Conservation (phyloP, 1,284 basidiomycete genomes). For the Sphagnurus paluster region DNA sequence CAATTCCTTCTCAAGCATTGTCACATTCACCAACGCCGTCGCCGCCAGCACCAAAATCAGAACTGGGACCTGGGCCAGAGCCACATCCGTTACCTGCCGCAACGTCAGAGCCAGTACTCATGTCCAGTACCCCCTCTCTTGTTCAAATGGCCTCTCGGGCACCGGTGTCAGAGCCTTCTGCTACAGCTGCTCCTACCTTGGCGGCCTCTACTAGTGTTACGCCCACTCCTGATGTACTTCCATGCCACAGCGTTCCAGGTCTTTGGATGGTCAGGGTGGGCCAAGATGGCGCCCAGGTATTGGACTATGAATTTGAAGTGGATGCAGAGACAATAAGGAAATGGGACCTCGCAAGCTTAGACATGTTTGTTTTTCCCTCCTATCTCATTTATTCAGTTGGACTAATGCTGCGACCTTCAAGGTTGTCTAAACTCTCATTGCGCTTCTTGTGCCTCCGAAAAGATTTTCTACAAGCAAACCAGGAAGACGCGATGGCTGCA, state of each 20-base stretch:
- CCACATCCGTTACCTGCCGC: too few species aligned
- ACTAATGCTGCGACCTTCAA: conserved; percentile 3
- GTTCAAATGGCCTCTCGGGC: too few species aligned
- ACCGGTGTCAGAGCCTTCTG: too few species aligned
- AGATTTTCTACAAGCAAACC: conserved; percentile 27
- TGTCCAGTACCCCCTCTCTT: too few species aligned
- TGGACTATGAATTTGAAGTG: conserved; percentile 34
- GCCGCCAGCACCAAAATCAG: too few species aligned
- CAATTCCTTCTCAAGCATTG: too few species aligned
- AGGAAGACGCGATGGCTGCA: conserved; percentile 31
- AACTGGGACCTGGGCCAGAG: too few species aligned
- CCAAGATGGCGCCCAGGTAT: conserved; percentile 24
- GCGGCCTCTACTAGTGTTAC: not conserved
- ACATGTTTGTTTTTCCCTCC: conserved; percentile 6
- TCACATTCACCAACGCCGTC: too few species aligned
- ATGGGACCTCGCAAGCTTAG: conserved; percentile 25
- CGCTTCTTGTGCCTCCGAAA: conserved; percentile 41
- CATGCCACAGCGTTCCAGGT: conserved; percentile 35
- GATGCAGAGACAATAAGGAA: conserved; percentile 28
- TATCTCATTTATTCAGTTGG: too few species aligned
- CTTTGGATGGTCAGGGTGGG: conserved; percentile 41
- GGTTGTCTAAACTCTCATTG: conserved; percentile 28
- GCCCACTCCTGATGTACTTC: conserved; percentile 4
- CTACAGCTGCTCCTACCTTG: too few species aligned
- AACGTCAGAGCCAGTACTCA: too few species aligned